Evolutionary conservation across 148 eudicot genomes (phyloP).

Genomic region (Vaccinium vitisidaea): DNA sequence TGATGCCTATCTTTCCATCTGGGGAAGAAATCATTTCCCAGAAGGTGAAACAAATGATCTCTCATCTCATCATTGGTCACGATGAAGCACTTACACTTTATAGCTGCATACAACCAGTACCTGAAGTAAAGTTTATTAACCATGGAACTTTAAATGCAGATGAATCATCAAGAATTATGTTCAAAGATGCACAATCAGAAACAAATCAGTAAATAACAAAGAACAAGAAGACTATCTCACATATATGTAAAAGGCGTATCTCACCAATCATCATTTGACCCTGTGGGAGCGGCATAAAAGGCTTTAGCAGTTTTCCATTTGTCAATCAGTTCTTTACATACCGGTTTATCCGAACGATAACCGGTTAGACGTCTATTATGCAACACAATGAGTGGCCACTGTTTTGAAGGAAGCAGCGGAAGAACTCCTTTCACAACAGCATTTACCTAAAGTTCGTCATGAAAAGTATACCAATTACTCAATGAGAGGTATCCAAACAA

Average conservation of each 20-base stretch:
- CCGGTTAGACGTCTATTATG: constrained; percentile 75
- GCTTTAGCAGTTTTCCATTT: constrained; percentile 82
- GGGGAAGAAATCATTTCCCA: constrained; percentile 89
- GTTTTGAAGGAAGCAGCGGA: constrained; percentile 70
- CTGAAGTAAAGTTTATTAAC: constrained; percentile 40
- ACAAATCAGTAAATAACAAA: background rate
- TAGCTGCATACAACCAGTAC: constrained; percentile 97
- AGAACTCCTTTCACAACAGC: constrained; percentile 80
- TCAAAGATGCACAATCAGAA: background rate
- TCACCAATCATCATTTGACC: constrained; percentile 97
- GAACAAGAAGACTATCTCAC: background rate
- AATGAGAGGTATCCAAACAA: background rate
- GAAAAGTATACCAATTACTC: background rate
- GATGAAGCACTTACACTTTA: constrained; percentile 67
- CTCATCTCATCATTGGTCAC: constrained; percentile 96
- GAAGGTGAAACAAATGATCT: constrained; percentile 78
- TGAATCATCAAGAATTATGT: constrained; percentile 9
- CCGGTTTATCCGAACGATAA: constrained; percentile 47
- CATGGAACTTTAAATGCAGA: constrained; percentile 14
- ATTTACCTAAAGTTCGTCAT: constrained; percentile 50
- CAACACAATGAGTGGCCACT: constrained; percentile 77
- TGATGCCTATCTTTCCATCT: constrained; percentile 98
- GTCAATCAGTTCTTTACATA: constrained; percentile 51
- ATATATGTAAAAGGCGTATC: constrained; percentile 15
- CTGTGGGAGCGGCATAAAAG: constrained; percentile 84